Base-by-base conservation (phyloP, 257 asterid genomes). In the Paulownia fortunei region DNA sequence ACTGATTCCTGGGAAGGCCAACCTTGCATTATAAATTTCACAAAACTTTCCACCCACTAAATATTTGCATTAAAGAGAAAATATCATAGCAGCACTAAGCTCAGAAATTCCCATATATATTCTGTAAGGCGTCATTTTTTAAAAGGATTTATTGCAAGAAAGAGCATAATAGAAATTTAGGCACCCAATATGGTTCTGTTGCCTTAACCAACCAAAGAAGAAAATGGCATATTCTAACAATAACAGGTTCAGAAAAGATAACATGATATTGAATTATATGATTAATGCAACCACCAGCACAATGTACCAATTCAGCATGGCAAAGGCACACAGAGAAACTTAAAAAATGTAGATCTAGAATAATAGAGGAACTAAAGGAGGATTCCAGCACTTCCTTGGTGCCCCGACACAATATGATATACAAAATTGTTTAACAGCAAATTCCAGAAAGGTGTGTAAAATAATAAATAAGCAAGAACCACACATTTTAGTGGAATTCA, bases 91-190 rank as follows among this genome's bases (percentile, higher is more conserved):
- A 52, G n/a, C 58, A 44, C 5, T 3, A 6, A 12, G 11, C 36
- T 37, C 4, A 12, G 54, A 72, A 26, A 24, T 72, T 0, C 41
- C 11, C 52, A 11, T 15, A 30, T 10, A 13, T 4, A 52, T 32
- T 52, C 3, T 12, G 23, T 34, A 9, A 69, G 46, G 76, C 23
- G 26, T 5, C 58, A 32, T 19, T 21, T 42, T 51, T 47, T 2
- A 63, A 47, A 70, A 4, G 41, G 24, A n/a, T 42, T 55, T 39
- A 19, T 62, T 11, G 74, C 74, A 72, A 39, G 18, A 30, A 62
- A 7, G 41, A 34, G 39, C 64, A 59, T 16, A 49, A 62, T 24
- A 3, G 18, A 19, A 55, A 9, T 61, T 36, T 15, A 21, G 23
- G 36, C 51, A 36, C 27, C 41, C 59, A 23, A 44, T 21, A 6